phyloP scores from a whole-genome alignment of 768 basidiomycete species.

The Mycena belliarum region DNA sequence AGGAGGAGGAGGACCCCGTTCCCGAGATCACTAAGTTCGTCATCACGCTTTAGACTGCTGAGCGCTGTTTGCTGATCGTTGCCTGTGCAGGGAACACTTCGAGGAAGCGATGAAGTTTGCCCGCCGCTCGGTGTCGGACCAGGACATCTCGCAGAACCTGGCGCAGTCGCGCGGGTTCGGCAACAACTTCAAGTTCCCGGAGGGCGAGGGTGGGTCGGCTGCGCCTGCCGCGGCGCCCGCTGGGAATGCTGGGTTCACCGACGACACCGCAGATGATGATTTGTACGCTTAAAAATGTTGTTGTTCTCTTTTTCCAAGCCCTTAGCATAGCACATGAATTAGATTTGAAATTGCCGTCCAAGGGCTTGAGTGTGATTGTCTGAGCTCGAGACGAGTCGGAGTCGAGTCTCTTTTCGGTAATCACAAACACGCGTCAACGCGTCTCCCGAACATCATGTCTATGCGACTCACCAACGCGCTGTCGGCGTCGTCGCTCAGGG shows the following conservation, averaged over 20 bases:
- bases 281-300: slow-evolving; percentile 75
- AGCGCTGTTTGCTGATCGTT: too few species aligned
- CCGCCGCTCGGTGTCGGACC: too few species aligned
- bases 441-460: slow-evolving; percentile 24
- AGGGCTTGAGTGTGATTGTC: too few species aligned
- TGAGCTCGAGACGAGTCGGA: too few species aligned
- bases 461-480: slow-evolving; percentile 38
- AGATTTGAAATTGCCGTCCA: not conserved
- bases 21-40: slow-evolving; percentile 72
- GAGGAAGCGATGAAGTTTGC: too few species aligned
- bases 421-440: slow-evolving; percentile 16
- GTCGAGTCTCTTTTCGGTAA: too few species aligned
- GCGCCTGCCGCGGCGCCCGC: slow-evolving; percentile 40
- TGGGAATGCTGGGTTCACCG: slow-evolving; percentile 78
- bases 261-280: slow-evolving; percentile 88
- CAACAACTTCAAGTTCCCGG: slow-evolving; percentile 98
- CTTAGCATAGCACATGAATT: slow-evolving; percentile 3
- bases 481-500: slow-evolving; percentile 64
- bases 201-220: slow-evolving; percentile 47
- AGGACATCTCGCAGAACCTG: too few species aligned
- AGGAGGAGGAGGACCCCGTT: slow-evolving; percentile 64
- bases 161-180: slow-evolving; percentile 37
- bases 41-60: too few species aligned
- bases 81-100: too few species aligned
- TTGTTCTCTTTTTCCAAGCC: not conserved